Percentiles rank a stretch among this genome's conserved stretches.
Conservation (phyloP, 371 early-diverging fungal genomes). For the Blastocladiella emersonii region DNA sequence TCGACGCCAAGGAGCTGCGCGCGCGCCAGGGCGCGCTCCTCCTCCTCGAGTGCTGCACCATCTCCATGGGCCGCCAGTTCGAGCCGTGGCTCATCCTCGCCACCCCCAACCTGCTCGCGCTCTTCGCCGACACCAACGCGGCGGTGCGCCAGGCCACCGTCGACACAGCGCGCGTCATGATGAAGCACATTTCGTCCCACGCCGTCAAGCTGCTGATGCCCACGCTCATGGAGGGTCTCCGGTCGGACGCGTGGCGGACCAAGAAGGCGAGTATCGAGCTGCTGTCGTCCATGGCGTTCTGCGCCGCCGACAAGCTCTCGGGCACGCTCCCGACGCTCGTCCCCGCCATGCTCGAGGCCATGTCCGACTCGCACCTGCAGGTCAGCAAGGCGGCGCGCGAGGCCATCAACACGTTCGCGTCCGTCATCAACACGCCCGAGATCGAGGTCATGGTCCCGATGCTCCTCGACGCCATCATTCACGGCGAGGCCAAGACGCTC, state of each 20-base stretch:
- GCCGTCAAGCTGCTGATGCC: conserved; percentile 93
- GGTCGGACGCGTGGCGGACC: conserved; percentile 86
- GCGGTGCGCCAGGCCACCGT: conserved; percentile 87
- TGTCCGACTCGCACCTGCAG: conserved; percentile 84
- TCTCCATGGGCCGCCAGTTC: conserved; percentile 67
- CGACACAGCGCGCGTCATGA: conserved; percentile 83
- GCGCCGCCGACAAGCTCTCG: conserved; percentile 90
- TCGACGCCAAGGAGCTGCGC: conserved; percentile 49
- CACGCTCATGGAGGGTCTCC: conserved; percentile 66
- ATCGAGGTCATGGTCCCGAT: conserved; percentile 79
- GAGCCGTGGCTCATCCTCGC: conserved; percentile 95
- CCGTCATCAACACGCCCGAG: conserved; percentile 93
- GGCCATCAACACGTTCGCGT: conserved; percentile 75
- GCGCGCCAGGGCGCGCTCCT: conserved; percentile 86
- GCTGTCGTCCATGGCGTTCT: conserved; percentile 88
- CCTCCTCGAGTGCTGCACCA: conserved; percentile 79
- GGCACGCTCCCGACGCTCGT: conserved; percentile 80
- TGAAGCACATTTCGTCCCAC: conserved; percentile 89
- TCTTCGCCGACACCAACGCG: conserved; percentile 70
- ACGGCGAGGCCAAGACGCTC: conserved; percentile 74
- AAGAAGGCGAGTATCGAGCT: conserved; percentile 91
- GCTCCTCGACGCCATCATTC: conserved; percentile 72
- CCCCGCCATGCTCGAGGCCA: conserved; percentile 75
- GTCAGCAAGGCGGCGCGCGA: conserved; percentile 80
- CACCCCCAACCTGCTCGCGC: conserved; percentile 66